phyloP scores from a whole-genome alignment of 805 yeast genomes.

The Yarrowia phangngaensis region DNA sequence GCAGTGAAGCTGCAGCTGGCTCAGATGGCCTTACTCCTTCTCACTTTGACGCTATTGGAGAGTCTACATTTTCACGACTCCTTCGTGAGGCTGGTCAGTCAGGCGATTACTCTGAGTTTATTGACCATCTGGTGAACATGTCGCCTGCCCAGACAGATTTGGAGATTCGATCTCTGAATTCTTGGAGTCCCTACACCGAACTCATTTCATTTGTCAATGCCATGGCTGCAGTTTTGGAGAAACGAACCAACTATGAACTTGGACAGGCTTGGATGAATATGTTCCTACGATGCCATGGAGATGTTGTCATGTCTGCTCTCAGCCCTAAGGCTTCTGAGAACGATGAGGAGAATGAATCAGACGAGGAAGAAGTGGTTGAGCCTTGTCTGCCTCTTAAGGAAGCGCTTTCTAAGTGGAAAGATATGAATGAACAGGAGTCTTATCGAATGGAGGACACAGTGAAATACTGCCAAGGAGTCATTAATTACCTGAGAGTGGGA shows the following conservation, averaged over 20 bases:
- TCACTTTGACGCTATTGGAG: constrained; percentile 46
- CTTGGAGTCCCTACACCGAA: constrained; percentile 63
- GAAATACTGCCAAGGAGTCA: constrained; percentile 78
- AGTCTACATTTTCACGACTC: constrained; percentile 65
- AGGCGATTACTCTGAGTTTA: constrained; percentile 48
- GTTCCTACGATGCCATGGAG: constrained; percentile 77
- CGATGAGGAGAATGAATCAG: constrained; percentile 18
- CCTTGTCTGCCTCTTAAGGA: constrained; percentile 18
- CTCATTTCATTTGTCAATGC: constrained; percentile 64
- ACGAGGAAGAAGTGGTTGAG: constrained; percentile 40
- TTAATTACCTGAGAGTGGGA: constrained; percentile 48
- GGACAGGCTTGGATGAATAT: constrained; percentile 75
- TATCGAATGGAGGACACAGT: constrained; percentile 60
- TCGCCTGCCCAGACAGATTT: constrained; percentile 79
- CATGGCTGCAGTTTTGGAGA: constrained; percentile 52
- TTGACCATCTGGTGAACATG: constrained; percentile 52
- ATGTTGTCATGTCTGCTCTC: constrained; percentile 49
- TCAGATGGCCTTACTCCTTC: constrained; percentile 31
- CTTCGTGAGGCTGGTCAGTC: constrained; percentile 51
- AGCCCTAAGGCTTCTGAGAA: constrained; percentile 15
- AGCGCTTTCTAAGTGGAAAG: constrained; percentile 52
- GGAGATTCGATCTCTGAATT: constrained; percentile 75
- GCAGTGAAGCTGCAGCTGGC: constrained; percentile 37
- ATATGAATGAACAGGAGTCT: constrained; percentile 43
- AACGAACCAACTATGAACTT: constrained; percentile 66